These are phyloP conservation scores for Wickerhamiella pararugosa DNA, from an alignment of 1,139 yeast species.

Conservation along the genomic window DNA sequence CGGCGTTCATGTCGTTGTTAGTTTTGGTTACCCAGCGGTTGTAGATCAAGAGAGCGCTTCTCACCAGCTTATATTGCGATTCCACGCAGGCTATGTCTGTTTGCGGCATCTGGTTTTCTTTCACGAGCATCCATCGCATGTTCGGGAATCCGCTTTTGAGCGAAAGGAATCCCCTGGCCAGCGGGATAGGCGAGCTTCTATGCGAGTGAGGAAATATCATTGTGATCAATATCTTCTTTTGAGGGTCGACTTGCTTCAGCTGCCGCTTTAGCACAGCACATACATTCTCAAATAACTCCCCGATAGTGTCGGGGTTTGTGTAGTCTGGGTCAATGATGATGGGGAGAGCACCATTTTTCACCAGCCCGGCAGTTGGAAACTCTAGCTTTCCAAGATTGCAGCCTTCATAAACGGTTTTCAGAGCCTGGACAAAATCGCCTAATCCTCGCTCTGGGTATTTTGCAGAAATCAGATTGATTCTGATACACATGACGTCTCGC, in stretches of 20 bases:
- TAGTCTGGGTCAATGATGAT: constrained; percentile 13
- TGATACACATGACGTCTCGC: constrained; percentile 20
- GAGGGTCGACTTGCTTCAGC: constrained; percentile 1
- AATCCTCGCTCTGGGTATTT: constrained; percentile 17
- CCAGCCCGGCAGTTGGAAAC: constrained; percentile 18
- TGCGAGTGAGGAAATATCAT: constrained; percentile 9
- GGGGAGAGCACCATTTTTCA: constrained; percentile 14
- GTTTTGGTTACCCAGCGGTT: constrained; percentile 27
- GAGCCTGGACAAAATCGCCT: constrained; percentile 7
- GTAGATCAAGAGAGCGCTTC: constrained; percentile 47
- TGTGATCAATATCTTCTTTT: constrained; percentile 3
- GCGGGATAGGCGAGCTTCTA: constrained; percentile 13
- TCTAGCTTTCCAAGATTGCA: constrained; percentile 23
- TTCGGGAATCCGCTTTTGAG: constrained; percentile 10
- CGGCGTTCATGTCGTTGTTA: not conserved
- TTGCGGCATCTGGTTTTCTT: constrained; percentile 10
- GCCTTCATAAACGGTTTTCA: constrained; percentile 25
- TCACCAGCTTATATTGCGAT: constrained; percentile 35
- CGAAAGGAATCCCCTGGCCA: constrained; percentile 14
- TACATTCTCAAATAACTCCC: constrained; percentile 14
- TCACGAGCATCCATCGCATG: constrained; percentile 13
- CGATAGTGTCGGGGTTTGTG: constrained; percentile 14
- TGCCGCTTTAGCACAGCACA: constrained; percentile 6
- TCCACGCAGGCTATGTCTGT: constrained; percentile 27
- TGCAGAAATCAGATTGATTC: constrained; percentile 21